Conservation (phyloP, 768 basidiomycete species). For the Russula earlei region DNA sequence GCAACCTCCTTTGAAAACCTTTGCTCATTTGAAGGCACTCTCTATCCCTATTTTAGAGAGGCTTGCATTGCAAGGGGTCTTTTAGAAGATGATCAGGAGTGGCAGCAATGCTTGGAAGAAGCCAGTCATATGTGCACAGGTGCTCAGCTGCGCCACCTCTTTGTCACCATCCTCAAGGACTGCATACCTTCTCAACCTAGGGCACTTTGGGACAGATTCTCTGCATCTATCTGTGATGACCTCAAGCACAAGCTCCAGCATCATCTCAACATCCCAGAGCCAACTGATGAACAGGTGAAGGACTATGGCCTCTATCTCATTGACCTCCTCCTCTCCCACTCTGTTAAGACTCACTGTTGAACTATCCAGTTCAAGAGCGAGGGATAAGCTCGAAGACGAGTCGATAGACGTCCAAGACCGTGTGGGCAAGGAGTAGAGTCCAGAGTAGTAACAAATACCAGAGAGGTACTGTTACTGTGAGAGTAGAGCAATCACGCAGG, state of each 20-base stretch:
- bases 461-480: too few species aligned
- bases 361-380: too few species aligned
- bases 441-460: too few species aligned
- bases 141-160: slow-evolving; percentile 28
- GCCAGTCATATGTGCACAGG: slow-evolving; percentile 25
- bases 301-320: slow-evolving; percentile 38
- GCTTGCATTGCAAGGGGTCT: slow-evolving; percentile 36
- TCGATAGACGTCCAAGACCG: too few species aligned
- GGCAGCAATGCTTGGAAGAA: slow-evolving; percentile 10
- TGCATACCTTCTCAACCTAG: slow-evolving; percentile 27
- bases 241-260: slow-evolving; percentile 22
- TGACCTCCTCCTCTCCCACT: slow-evolving; percentile 23
- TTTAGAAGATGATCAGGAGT: slow-evolving; percentile 36
- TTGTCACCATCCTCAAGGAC: slow-evolving; percentile 31
- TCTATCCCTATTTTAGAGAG: slow-evolving; percentile 29
- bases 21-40: slow-evolving; percentile 21
- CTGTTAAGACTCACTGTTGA: too few species aligned
- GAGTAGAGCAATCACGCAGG: too few species aligned
- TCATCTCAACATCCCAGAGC: slow-evolving; percentile 5
- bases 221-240: slow-evolving; percentile 34
- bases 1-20: background rate
- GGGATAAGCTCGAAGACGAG: too few species aligned
- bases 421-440: too few species aligned
- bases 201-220: slow-evolving; percentile 32
- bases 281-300: slow-evolving; percentile 28